Evolutionary conservation across 2,329 filamentous ascomycete species (phyloP).

Genomic region (Neospermospora avenae): DNA sequence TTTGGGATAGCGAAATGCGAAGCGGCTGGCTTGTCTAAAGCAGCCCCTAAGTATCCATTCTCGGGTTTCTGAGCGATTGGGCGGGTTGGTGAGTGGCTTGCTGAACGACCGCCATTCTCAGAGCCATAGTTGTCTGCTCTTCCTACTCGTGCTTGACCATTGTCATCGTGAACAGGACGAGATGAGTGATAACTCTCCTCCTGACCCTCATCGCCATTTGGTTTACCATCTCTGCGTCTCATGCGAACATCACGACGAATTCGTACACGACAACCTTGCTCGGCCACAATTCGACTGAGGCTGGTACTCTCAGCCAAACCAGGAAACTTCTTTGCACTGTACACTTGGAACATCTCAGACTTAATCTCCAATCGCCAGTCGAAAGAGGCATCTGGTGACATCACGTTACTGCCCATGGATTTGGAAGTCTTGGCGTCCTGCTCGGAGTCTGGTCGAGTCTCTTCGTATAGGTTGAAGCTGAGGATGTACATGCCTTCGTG

Average conservation of each 20-base stretch:
- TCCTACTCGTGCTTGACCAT: constrained; percentile 32
- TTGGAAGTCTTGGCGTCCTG: constrained; percentile 45
- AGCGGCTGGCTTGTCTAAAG: constrained; percentile 6
- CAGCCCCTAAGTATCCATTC: constrained; percentile 33
- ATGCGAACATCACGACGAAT: constrained; percentile 93
- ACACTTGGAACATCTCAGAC: constrained; percentile 83
- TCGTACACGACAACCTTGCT: constrained; percentile 94
- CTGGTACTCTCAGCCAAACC: constrained; percentile 85
- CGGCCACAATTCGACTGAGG: constrained; percentile 85
- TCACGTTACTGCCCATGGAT: constrained; percentile 37
- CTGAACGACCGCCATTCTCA: constrained; percentile 9
- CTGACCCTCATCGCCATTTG: constrained; percentile 47
- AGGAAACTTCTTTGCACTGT: constrained; percentile 97
- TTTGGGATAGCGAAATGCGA: constrained; percentile 16
- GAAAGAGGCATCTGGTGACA: constrained; percentile 47
- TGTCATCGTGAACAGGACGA: constrained; percentile 30
- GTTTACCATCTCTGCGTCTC: constrained; percentile 76
- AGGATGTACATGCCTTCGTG: constrained; percentile 93
- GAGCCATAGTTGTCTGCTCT: constrained; percentile 21
- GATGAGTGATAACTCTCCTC: constrained; percentile 58
- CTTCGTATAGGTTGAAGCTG: constrained; percentile 89
- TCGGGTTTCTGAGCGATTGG: constrained; percentile 33
- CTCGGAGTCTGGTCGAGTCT: constrained; percentile 76
- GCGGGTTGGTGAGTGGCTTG: constrained; percentile 12
- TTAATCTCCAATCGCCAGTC: constrained; percentile 88